Conservation (phyloP, 306 rosid genomes). For the Mimosa pudica region DNA sequence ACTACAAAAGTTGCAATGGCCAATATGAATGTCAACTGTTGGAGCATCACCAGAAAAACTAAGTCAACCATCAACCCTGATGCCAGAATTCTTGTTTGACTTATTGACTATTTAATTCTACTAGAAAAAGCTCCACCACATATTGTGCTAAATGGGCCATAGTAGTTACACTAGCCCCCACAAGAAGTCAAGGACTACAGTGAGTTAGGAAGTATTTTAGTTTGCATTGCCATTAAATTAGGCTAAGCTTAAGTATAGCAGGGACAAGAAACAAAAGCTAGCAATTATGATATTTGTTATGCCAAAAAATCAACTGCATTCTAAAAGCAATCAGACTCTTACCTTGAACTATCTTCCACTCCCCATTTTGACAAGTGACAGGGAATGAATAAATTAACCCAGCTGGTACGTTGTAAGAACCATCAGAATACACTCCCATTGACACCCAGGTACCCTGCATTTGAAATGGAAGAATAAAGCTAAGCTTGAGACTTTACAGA, state of each 20-base stretch:
- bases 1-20: background rate
- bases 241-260: background rate
- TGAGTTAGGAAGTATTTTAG: background rate
- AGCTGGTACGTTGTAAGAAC: slow-evolving; percentile 93
- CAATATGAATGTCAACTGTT: background rate
- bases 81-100: background rate
- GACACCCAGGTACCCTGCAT: slow-evolving; percentile 93
- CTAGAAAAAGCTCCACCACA: background rate
- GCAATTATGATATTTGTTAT: background rate
- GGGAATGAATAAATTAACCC: slow-evolving; percentile 97
- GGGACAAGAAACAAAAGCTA: background rate
- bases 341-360: slow-evolving; percentile 98
- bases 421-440: slow-evolving; percentile 98
- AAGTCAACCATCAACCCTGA: background rate
- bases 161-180: too few species aligned
- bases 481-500: background rate
- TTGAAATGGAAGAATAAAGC: slow-evolving; percentile 24
- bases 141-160: background rate
- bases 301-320: background rate
- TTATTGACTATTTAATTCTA: background rate
- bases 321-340: slow-evolving; percentile 20
- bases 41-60: background rate
- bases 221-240: background rate
- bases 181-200: too few species aligned
- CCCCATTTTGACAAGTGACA: slow-evolving; percentile 76